phyloP scores from a whole-genome alignment of 2,329 filamentous ascomycete genomes.

The Apiospora sp. region DNA sequence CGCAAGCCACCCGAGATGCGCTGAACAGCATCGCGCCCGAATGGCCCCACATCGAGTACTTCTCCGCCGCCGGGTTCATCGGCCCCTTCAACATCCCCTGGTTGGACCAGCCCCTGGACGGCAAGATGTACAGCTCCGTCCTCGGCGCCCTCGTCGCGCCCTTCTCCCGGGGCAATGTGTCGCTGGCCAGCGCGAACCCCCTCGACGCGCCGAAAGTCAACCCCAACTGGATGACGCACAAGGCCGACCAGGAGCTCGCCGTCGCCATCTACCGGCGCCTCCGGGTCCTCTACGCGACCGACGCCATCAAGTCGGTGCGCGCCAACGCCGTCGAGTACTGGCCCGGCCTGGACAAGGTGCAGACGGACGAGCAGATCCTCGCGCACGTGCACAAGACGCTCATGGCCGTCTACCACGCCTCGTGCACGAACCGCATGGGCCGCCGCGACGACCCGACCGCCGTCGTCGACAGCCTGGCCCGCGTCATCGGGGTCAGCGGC shows the following conservation, averaged over 20 bases:
- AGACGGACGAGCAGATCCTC: conserved; percentile 53
- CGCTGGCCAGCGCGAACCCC: conserved; percentile 45
- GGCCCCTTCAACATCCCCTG: conserved; percentile 28
- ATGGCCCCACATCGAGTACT: conserved; percentile 47
- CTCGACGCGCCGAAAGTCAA: conserved; percentile 51
- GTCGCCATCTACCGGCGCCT: conserved; percentile 50
- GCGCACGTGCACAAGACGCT: conserved; percentile 40
- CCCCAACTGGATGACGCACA: conserved; percentile 52
- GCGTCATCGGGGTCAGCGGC: conserved; percentile 31
- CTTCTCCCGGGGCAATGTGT: conserved; percentile 53
- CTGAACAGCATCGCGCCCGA: conserved; percentile 41
- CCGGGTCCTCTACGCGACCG: conserved; percentile 45
- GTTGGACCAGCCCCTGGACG: conserved; percentile 38
- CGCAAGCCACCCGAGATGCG: conserved; percentile 30
- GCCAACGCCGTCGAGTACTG: conserved; percentile 44
- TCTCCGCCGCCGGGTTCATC: conserved; percentile 36
- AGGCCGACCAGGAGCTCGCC: conserved; percentile 51
- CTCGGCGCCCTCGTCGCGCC: conserved; percentile 47
- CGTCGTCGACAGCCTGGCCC: conserved; percentile 30
- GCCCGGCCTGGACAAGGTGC: conserved; percentile 45
- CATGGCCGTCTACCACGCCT: conserved; percentile 40
- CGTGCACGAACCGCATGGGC: conserved; percentile 33
- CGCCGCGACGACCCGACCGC: conserved; percentile 28
- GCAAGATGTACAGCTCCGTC: conserved; percentile 45
- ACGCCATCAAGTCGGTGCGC: conserved; percentile 40